Evolutionary conservation across 2,329 filamentous ascomycete genomes (phyloP), one percentile per base, ranked within the genome.

Genomic region (Ophiocordyceps camponoti-floridani): DNA sequence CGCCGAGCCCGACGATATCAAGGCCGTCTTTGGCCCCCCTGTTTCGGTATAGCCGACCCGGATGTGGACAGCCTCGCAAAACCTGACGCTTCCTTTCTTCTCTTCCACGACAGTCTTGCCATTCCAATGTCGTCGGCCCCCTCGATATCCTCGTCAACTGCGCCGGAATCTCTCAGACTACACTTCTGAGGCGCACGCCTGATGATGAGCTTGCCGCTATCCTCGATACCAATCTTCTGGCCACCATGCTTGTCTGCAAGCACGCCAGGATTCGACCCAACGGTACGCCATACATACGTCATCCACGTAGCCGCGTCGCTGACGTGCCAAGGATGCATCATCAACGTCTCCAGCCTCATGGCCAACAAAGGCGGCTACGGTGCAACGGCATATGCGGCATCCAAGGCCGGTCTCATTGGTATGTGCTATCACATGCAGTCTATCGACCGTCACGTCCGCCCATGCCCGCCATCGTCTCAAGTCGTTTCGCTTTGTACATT

Each of bases 321-420:
- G 41, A 40, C 46, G 14, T 40, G 6, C 11, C 5, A 41, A 73
- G 73, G 70, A 8, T 84, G 77, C 54, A 87, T 94, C 48, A 79
- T 94, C 59, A 94, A 94, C 55, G 66, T 94, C 19, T 79, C 83
- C 1, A 89, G 83, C 42, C 64, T 93, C 28, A 70, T 94, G 41
- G 86, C 78, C 0, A 56, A 70, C 1, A 79, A 79, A 47, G 81
- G 78, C 1, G 82, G 80, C 1, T 67, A 67, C 2, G 87, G 87
- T 7, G 78, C 81, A 12, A 73, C 80, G 4, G 74, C 78, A 0
- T 91, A 91, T 57, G 79, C 82, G 6, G 83, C 84, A 8, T 80
- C 79, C 40, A 94, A 94, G 58, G 84, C 86, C 5, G 86, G 84
- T 2, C 63, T 94, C 1, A 59, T 91, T 14, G 82, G 82, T 71